These are phyloP conservation scores for Coprinopsis marcescibilis DNA, from an alignment of 768 basidiomycete species.

Conservation along the genomic window DNA sequence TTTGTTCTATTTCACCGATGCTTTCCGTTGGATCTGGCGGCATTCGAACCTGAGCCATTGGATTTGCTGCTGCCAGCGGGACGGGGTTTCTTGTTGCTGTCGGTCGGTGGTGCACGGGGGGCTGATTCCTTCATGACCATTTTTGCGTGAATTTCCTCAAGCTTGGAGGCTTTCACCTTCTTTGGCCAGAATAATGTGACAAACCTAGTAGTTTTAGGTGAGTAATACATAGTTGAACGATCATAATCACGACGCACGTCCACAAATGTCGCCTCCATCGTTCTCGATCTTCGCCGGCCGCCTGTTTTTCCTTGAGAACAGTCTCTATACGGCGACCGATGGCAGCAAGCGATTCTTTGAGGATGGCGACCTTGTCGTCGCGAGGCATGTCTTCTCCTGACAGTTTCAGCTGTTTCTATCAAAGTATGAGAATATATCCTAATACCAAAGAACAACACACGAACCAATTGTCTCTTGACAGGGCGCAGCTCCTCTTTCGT, in stretches of 20 bases:
- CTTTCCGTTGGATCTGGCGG: constrained; percentile 56
- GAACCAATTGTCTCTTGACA: constrained; percentile 90
- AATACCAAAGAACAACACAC: constrained; percentile 21
- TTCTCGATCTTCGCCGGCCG: constrained; percentile 75
- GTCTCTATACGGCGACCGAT: constrained; percentile 89
- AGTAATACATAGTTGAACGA: neutral
- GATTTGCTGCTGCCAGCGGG: constrained; percentile 44
- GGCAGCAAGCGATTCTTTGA: constrained; percentile 92
- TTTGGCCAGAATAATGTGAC: constrained; percentile 97
- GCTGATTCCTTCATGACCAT: constrained; percentile 87
- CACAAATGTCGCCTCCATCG: constrained; percentile 93
- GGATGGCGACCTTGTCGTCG: constrained; percentile 92
- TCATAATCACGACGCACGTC: constrained; percentile 60
- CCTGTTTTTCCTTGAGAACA: constrained; percentile 70
- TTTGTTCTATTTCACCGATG: constrained; percentile 39
- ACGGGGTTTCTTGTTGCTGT: constrained; percentile 56
- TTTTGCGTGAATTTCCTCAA: constrained; percentile 94
- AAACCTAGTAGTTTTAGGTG: constrained; percentile 49
- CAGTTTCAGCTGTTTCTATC: constrained; percentile 91
- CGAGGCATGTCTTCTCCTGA: constrained; percentile 90
- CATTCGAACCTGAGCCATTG: constrained; percentile 41
- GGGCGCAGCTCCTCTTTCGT: constrained; percentile 96
- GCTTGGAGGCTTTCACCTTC: constrained; percentile 88
- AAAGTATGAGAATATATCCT: constrained; percentile 8
- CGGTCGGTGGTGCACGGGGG: constrained; percentile 45